Evolutionary conservation across 73 alveolate genomes (phyloP).

Genomic region (Tetrahymena malaccensis): DNA sequence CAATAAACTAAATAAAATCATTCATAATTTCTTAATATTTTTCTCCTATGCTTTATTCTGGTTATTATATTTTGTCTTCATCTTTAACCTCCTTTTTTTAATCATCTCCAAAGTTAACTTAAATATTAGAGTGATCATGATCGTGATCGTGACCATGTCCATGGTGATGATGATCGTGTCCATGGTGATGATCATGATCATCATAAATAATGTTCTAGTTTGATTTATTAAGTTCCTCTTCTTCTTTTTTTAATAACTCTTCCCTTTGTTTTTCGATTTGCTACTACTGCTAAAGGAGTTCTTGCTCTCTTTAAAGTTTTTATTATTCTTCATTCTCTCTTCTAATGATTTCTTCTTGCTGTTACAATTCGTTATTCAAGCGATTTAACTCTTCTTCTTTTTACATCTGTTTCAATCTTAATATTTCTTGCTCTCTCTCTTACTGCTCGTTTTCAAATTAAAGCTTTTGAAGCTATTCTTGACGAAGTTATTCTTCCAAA

Average conservation of each 20-base stretch:
- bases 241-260: neutral
- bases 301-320: neutral
- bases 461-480: neutral
- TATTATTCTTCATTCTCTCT: neutral
- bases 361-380: neutral
- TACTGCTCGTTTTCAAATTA: neutral
- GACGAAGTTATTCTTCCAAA: neutral
- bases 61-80: neutral
- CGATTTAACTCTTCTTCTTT: neutral
- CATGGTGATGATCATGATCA: neutral
- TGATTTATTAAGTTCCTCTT: neutral
- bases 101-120: neutral
- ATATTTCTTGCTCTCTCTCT: neutral
- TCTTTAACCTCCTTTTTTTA: neutral
- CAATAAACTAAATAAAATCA: neutral
- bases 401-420: neutral
- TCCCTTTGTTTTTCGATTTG: neutral
- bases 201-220: neutral
- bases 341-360: neutral
- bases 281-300: neutral
- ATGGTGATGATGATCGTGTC: neutral
- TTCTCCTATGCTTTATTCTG: neutral
- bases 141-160: neutral
- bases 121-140: neutral
- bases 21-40: neutral